Base-by-base conservation (phyloP, 2,329 filamentous ascomycete species). In the Canariomyces notabilis region DNA sequence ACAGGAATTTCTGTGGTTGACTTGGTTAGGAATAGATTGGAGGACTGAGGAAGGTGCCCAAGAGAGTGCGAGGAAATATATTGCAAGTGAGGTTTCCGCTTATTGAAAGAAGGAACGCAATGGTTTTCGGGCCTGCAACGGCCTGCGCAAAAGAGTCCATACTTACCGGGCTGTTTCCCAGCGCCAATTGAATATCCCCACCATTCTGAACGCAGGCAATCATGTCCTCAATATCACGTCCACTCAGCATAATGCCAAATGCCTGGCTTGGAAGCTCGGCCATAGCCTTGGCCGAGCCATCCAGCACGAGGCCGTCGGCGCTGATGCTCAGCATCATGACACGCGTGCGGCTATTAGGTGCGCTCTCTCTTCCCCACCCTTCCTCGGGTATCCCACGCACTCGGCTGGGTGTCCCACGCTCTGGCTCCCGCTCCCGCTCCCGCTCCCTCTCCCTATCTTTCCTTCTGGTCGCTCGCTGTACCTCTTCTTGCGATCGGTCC, bases 211-310 rank as follows among this genome's bases (percentile, higher is more conserved):
- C 72, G 57, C 75, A 78, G 61, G 71, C 71, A 55, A 84, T 81
- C 74, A 84, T 77, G 51, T 78, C 72, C 60, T 81, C 76, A 57
- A 84, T 75, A 42, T 80, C 69, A 59, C 68, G 69, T 60, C 81
- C 74, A 56, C 68, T 73, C 51, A 84, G 64, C n/a, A 69, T 73
- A 46, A 84, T 65, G 52, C 76, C 72, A 59, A 83, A 78, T 23
- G 75, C 76, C 58, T 81, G 77, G 22, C 69, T 67, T 7, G 74
- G 75, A 31, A 76, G 64, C 47, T 67, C 63, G 42, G 68, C 66
- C 58, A 56, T 61, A 45, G 66, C 61, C 42, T 70, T 69, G 54
- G 72, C 66, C 52, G 73, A 69, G 64, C 72, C 71, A 59, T 76
- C 75, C 63, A 83, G 68, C 61, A 72, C 65, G 62, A 83, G 67